Conservation (phyloP, 164 flowering plant genomes). For the Sextonia rubra region DNA sequence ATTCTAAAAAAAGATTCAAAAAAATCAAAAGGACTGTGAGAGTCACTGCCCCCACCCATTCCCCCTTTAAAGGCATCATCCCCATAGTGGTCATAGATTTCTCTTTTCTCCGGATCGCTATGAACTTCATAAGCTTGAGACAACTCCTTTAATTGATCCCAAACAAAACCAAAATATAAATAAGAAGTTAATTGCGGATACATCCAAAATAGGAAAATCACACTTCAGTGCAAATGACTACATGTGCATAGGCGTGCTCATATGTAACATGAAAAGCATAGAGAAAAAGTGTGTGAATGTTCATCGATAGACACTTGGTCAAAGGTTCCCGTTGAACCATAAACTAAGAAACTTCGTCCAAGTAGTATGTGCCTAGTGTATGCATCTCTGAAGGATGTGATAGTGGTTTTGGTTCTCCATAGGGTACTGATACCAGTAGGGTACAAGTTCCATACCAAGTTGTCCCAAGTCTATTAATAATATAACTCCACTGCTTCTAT, state of each 20-base stretch:
- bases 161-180: neutral
- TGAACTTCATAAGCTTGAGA: constrained; percentile 67
- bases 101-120: constrained; percentile 59
- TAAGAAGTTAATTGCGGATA: neutral
- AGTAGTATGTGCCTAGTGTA: too few relatives aligned
- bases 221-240: neutral
- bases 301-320: too few relatives aligned
- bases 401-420: too few relatives aligned
- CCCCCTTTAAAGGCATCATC: constrained; percentile 71
- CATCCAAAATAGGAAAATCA: neutral
- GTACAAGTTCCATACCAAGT: neutral
- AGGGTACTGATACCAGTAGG: too few relatives aligned
- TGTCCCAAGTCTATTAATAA: neutral
- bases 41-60: constrained; percentile 47
- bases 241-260: neutral
- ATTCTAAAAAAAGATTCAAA: constrained; percentile 36
- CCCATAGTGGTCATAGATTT: constrained; percentile 62
- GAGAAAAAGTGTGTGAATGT: too few relatives aligned
- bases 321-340: too few relatives aligned
- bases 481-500: too few relatives aligned
- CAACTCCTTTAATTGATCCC: constrained; percentile 52
- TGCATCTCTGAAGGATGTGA: too few relatives aligned
- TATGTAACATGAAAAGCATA: neutral
- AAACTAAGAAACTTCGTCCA: too few relatives aligned
- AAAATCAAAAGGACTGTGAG: constrained; percentile 53